Percentiles rank a stretch among this genome's conserved stretches.
Conservation (phyloP, 2,329 filamentous ascomycete species). For the Diaporthe amygdali region DNA sequence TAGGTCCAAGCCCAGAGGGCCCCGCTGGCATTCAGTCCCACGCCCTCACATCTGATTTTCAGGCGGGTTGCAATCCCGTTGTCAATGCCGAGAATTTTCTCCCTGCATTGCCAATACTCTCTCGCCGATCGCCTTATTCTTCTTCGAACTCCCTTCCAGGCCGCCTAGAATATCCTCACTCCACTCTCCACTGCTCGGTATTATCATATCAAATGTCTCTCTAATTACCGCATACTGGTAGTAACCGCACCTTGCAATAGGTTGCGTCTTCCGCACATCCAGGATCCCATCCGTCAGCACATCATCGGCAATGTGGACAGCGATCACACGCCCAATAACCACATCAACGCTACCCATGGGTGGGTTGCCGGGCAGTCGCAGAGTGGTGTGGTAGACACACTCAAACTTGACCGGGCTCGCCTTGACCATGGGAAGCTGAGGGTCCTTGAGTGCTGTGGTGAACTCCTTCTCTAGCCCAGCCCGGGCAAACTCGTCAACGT, state of each 20-base stretch:
- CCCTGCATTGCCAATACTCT: neutral
- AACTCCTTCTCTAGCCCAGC: conserved; percentile 55
- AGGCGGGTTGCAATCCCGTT: neutral
- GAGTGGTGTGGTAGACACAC: conserved; percentile 59
- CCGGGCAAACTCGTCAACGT: conserved; percentile 59
- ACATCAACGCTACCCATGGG: conserved; percentile 64
- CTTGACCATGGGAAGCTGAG: conserved; percentile 55
- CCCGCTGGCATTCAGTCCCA: too few relatives aligned
- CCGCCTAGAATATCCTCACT: conserved; percentile 28
- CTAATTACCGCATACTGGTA: conserved; percentile 61
- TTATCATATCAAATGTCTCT: conserved; percentile 64
- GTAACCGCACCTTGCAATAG: conserved; percentile 66
- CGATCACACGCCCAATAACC: conserved; percentile 62
- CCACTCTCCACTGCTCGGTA: conserved; percentile 37
- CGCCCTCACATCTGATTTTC: neutral
- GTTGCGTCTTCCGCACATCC: conserved; percentile 60
- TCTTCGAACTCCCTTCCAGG: conserved; percentile 26
- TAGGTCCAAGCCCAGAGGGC: too few relatives aligned
- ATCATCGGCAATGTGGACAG: conserved; percentile 60
- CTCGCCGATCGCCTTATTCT: conserved; percentile 1
- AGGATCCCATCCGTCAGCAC: conserved; percentile 60
- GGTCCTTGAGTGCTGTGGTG: conserved; percentile 36
- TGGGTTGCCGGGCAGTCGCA: conserved; percentile 60
- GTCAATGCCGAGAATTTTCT: neutral
- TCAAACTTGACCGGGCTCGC: conserved; percentile 63